These are phyloP conservation scores for Blastomyces gilchristii DNA, from an alignment of 2,329 filamentous ascomycete genomes.

Conservation along the genomic window DNA sequence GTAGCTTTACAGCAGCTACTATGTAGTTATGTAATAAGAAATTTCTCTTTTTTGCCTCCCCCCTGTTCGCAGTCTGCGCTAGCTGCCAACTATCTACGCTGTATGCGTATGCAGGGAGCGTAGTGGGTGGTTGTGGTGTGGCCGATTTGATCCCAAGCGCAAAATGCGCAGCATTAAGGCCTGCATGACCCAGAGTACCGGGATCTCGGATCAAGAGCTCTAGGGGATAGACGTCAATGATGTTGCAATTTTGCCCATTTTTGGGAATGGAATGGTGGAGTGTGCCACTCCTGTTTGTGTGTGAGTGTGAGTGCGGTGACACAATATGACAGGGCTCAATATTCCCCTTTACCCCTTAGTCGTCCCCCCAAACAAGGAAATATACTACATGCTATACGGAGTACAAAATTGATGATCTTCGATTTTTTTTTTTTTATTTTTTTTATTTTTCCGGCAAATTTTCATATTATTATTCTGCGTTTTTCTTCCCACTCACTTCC, in stretches of 20 bases:
- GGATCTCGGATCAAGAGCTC: not conserved
- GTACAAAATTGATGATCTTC: not conserved
- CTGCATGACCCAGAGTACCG: conserved; percentile 2
- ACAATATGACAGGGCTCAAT: not conserved
- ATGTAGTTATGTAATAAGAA: no score
- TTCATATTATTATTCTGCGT: no score
- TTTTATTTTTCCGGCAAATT: not conserved
- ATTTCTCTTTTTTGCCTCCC: not conserved
- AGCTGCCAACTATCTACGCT: not conserved
- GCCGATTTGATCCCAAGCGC: not conserved
- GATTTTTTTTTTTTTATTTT: not conserved
- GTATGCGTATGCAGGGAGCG: not conserved
- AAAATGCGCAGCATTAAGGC: not conserved
- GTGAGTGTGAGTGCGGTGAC: not conserved
- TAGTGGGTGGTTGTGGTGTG: not conserved
- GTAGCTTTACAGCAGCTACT: not conserved
- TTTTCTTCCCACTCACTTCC: no score
- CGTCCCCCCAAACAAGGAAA: not conserved
- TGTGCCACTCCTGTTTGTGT: not conserved
- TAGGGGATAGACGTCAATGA: not conserved
- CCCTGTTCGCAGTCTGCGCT: not conserved
- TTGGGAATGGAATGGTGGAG: not conserved
- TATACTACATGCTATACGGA: no score
- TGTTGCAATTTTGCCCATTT: not conserved
- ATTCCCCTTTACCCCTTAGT: not conserved